Evolutionary conservation across 169 alveolate species (phyloP).

Genomic region (Plasmodium chabaudi): DNA sequence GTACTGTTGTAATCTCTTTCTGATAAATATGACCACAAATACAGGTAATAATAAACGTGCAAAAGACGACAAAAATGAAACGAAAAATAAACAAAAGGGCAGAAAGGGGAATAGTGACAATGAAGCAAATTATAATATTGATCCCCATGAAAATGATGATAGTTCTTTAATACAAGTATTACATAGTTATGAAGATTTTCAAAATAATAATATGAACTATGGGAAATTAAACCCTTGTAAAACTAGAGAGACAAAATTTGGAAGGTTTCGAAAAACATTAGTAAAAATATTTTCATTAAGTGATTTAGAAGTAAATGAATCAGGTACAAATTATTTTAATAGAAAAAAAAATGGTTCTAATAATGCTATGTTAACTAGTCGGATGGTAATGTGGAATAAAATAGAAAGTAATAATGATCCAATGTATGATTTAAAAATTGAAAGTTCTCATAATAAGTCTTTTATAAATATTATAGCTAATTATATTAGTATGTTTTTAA

Average conservation of each 20-base stretch:
- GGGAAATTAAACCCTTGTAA: slow-evolving; percentile 61
- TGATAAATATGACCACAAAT: too few species aligned
- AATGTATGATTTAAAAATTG: slow-evolving; percentile 52
- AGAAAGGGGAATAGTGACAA: slow-evolving; percentile 23
- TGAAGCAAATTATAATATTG: background rate
- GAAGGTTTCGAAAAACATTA: slow-evolving; percentile 16
- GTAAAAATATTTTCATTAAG: slow-evolving; percentile 43
- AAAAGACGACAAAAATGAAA: slow-evolving; percentile 23
- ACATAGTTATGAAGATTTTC: slow-evolving; percentile 74
- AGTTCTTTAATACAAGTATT: slow-evolving; percentile 60
- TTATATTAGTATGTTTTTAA: slow-evolving; percentile 12
- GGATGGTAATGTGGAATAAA: slow-evolving; percentile 74
- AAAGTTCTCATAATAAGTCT: slow-evolving; percentile 55
- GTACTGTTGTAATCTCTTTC: too few species aligned
- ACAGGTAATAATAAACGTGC: background rate
- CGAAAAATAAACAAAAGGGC: background rate
- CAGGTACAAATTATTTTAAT: background rate
- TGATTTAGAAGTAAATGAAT: slow-evolving; percentile 10
- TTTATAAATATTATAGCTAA: slow-evolving; percentile 3
- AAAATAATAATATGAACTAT: slow-evolving; percentile 58
- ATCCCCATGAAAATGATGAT: slow-evolving; percentile 31
- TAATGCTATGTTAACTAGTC: slow-evolving; percentile 27
- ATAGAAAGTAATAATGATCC: slow-evolving; percentile 69
- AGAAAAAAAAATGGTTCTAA: background rate
- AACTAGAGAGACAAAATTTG: slow-evolving; percentile 47